Conservation (phyloP, 2,329 filamentous ascomycete genomes). For the Colletotrichum kahawae region DNA sequence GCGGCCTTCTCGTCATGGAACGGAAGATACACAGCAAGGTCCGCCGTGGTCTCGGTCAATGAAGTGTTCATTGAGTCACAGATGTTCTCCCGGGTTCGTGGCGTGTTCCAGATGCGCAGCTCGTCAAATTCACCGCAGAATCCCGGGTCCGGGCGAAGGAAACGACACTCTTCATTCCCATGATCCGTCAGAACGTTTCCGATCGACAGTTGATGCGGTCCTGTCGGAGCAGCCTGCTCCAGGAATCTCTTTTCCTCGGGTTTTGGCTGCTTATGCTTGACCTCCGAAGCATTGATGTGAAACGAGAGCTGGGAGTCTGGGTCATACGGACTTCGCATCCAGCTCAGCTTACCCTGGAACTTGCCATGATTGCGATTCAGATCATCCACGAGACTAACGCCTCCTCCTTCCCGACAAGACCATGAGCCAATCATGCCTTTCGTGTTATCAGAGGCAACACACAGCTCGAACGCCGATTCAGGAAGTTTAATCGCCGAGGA, state of each 20-base stretch:
- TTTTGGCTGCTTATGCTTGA: background rate
- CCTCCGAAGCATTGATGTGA: background rate
- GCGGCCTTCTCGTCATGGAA: background rate
- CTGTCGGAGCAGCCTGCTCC: background rate
- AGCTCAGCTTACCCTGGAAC: background rate
- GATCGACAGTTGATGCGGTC: background rate
- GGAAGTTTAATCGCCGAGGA: background rate
- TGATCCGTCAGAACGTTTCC: background rate
- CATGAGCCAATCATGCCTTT: background rate
- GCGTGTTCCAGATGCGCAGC: background rate
- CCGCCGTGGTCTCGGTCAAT: background rate
- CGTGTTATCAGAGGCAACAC: background rate
- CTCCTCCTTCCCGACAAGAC: background rate
- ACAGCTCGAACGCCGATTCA: background rate
- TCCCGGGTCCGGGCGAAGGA: too few relatives aligned
- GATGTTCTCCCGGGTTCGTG: background rate
- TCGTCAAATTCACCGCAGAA: background rate
- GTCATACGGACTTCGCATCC: background rate
- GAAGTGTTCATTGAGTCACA: background rate
- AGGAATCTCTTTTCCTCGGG: background rate
- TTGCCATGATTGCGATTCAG: background rate
- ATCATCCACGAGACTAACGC: background rate
- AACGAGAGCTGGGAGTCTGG: background rate
- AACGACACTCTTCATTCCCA: background rate
- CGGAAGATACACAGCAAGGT: background rate